Evolutionary conservation across 352 stramenopile genomes (phyloP).

Genomic region (Phytophthora cryptogea): DNA sequence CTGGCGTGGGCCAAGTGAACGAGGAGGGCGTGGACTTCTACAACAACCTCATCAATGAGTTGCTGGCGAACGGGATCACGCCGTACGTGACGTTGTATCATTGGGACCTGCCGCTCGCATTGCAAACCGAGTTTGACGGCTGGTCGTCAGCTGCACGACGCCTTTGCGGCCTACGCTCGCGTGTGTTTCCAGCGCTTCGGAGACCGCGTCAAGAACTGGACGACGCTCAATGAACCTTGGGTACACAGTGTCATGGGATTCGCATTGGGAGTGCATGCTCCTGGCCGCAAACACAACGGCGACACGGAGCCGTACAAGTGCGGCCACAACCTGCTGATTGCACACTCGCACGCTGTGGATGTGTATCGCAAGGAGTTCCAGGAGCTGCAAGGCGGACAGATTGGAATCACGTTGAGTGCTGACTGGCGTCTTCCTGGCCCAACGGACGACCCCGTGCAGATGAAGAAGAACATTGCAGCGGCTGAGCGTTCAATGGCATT

Average conservation of each 20-base stretch:
- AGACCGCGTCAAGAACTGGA: conserved; percentile 92
- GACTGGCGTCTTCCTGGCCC: conserved; percentile 88
- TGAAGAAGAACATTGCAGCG: conserved; percentile 64
- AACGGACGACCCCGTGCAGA: conserved; percentile 45
- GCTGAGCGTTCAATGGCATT: conserved; percentile 86
- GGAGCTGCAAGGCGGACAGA: conserved; percentile 60
- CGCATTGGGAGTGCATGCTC: conserved; percentile 85
- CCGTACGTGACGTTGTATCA: conserved; percentile 96
- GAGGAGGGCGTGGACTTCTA: conserved; percentile 91
- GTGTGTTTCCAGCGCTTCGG: conserved; percentile 93
- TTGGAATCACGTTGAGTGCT: conserved; percentile 92
- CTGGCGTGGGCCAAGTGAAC: conserved; percentile 79
- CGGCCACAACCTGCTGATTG: conserved; percentile 89
- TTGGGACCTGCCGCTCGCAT: conserved; percentile 92
- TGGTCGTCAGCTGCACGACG: conserved; percentile 43
- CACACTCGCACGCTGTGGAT: conserved; percentile 84
- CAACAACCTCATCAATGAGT: conserved; percentile 86
- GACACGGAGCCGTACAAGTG: conserved; percentile 83
- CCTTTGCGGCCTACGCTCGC: conserved; percentile 87
- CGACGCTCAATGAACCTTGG: conserved; percentile 94
- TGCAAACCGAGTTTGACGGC: conserved; percentile 87
- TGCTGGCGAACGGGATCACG: conserved; percentile 85
- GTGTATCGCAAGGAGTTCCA: conserved; percentile 88
- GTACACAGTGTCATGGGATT: conserved; percentile 88
- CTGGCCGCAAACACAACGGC: conserved; percentile 49